Evolutionary conservation across 2,329 filamentous ascomycete species (phyloP).

Genomic region (Ophiostoma sp.): DNA sequence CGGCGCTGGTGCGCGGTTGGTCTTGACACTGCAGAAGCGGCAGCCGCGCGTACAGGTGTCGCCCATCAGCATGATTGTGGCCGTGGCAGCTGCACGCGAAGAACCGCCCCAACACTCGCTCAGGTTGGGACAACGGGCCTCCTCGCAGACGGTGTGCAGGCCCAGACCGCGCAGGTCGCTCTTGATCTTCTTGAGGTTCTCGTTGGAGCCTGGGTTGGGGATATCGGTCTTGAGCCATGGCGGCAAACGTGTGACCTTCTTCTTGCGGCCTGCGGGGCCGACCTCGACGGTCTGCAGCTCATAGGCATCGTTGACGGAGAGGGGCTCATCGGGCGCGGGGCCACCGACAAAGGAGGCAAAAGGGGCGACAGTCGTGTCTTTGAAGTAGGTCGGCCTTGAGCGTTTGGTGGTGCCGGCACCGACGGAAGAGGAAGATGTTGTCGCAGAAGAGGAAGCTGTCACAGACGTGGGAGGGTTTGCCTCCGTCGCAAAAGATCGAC

Average conservation of each 20-base stretch:
- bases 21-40: conserved; percentile 97
- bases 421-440: conserved; percentile 21
- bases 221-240: conserved; percentile 97
- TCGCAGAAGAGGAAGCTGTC: conserved; percentile 27
- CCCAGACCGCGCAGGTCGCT: conserved; percentile 85
- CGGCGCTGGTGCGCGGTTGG: conserved; percentile 69
- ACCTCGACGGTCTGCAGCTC: conserved; percentile 63
- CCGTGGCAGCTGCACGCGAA: conserved; percentile 85
- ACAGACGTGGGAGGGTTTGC: conserved; percentile 34
- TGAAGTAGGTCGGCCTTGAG: conserved; percentile 57
- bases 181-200: conserved; percentile 93
- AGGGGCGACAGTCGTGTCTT: conserved; percentile 56
- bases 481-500: conserved; percentile 51
- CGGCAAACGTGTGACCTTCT: conserved; percentile 73
- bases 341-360: conserved; percentile 59
- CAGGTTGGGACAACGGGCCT: conserved; percentile 96
- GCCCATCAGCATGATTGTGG: conserved; percentile 99
- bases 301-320: conserved; percentile 57
- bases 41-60: conserved; percentile 97
- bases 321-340: conserved; percentile 41
- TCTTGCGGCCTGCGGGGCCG: conserved; percentile 62
- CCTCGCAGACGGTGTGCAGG: conserved; percentile 95
- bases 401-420: conserved; percentile 26
- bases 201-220: conserved; percentile 64
- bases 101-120: conserved; percentile 96